Percentiles rank a stretch among this genome's conserved stretches.
phyloP scores from a whole-genome alignment of 768 basidiomycete species.

The Tricholomella constricta region DNA sequence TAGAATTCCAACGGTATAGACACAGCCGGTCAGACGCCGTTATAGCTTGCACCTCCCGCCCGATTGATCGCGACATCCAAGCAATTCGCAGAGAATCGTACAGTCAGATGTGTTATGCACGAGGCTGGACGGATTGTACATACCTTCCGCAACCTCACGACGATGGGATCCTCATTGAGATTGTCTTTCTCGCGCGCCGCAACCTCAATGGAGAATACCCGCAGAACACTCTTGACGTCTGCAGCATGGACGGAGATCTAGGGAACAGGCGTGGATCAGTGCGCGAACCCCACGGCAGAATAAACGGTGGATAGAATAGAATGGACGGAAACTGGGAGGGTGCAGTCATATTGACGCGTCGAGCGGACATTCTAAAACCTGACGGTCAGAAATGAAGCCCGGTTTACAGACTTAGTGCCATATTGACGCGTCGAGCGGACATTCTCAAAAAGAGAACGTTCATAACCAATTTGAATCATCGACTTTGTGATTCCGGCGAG shows the following conservation, averaged over 20 bases:
- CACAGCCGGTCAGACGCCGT: constrained; percentile 59
- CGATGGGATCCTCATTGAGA: constrained; percentile 84
- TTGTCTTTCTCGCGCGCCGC: constrained; percentile 82
- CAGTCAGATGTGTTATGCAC: constrained; percentile 12
- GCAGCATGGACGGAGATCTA: constrained; percentile 92
- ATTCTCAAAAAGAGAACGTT: too few species aligned
- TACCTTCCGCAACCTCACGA: constrained; percentile 81
- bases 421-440: too few species aligned
- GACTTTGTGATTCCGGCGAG: too few species aligned
- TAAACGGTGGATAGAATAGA: too few species aligned
- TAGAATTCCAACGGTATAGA: constrained; percentile 10
- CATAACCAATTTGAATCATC: too few species aligned
- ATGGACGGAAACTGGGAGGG: not conserved
- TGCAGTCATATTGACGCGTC: too few species aligned
- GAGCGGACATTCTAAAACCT: too few species aligned
- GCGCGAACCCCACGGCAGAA: constrained; percentile 16
- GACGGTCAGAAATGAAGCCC: too few species aligned
- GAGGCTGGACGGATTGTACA: constrained; percentile 20
- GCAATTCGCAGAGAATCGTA: constrained; percentile 13
- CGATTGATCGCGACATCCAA: constrained; percentile 31
- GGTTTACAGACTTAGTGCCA: too few species aligned
- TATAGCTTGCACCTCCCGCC: constrained; percentile 90
- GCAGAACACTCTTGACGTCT: constrained; percentile 82
- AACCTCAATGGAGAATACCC: constrained; percentile 85
- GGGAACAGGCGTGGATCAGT: constrained; percentile 25